Percentiles rank a stretch among this genome's conserved stretches.
Conservation (phyloP, 2,329 filamentous ascomycete genomes). For the Aspergillus clavatus region DNA sequence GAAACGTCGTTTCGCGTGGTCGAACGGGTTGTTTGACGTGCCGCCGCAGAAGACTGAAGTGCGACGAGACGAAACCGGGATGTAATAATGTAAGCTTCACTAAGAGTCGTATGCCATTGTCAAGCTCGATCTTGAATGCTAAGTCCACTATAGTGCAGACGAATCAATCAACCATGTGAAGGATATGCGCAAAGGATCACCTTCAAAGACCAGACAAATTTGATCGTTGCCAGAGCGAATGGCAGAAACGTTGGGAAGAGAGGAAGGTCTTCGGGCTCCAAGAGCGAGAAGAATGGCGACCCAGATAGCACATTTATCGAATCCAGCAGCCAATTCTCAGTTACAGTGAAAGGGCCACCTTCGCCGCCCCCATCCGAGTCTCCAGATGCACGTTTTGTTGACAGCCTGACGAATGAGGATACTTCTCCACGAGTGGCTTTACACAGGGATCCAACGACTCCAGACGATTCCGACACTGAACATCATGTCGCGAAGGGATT, state of each 20-base stretch:
- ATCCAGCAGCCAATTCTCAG: background rate
- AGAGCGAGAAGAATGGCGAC: background rate
- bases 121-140: background rate
- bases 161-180: constrained; percentile 10
- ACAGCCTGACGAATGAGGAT: background rate
- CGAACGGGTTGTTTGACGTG: constrained; percentile 16
- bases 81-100: constrained; percentile 10
- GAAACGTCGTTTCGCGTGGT: constrained; percentile 16
- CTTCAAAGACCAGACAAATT: constrained; percentile 16
- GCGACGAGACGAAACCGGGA: constrained; percentile 14
- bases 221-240: constrained; percentile 7
- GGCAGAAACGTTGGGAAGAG: constrained; percentile 3
- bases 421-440: background rate
- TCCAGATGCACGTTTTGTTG: background rate
- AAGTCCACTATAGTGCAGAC: constrained; percentile 9
- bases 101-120: background rate
- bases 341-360: background rate
- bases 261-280: background rate
- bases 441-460: background rate
- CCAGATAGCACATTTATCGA: background rate
- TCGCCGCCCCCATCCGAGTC: background rate
- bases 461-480: background rate
- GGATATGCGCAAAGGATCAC: constrained; percentile 14
- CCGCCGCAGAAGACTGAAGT: constrained; percentile 10
- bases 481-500: background rate